These are phyloP conservation scores for Scleromitrula shiraiana DNA, from an alignment of 2,329 filamentous ascomycete species.

Conservation along the genomic window DNA sequence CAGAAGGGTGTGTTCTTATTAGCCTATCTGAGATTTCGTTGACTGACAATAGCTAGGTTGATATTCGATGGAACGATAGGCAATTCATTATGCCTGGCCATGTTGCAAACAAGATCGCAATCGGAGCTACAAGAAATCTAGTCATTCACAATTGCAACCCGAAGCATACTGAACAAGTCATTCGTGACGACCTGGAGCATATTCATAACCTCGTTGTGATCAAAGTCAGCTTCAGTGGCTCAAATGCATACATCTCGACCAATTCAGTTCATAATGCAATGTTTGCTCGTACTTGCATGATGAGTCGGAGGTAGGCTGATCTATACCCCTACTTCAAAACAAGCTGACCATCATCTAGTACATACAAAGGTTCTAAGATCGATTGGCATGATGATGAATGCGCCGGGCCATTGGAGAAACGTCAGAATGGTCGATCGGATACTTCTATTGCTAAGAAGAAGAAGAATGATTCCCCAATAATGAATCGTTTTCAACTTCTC, in stretches of 20 bases:
- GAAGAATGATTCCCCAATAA: constrained; percentile 31
- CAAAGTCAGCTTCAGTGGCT: constrained; percentile 49
- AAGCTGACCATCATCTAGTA: constrained; percentile 33
- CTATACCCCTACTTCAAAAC: constrained; percentile 13
- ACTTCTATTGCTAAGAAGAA: constrained; percentile 31
- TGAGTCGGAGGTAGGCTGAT: constrained; percentile 36
- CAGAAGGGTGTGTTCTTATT: constrained; percentile 47
- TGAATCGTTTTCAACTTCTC: constrained; percentile 57
- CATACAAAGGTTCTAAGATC: constrained; percentile 64
- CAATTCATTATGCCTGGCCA: constrained; percentile 60
- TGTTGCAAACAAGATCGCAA: constrained; percentile 53
- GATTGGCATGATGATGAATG: constrained; percentile 70
- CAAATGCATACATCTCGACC: constrained; percentile 60
- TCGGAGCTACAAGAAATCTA: constrained; percentile 66
- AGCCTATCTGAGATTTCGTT: not conserved
- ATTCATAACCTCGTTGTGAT: constrained; percentile 73
- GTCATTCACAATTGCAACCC: constrained; percentile 53
- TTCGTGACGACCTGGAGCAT: constrained; percentile 70
- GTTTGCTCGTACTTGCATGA: constrained; percentile 72
- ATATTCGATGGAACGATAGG: constrained; percentile 60
- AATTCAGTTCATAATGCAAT: constrained; percentile 72
- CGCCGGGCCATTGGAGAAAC: constrained; percentile 32
- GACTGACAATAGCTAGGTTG: constrained; percentile 41
- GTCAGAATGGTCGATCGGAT: constrained; percentile 22
- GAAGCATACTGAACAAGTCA: constrained; percentile 51